Percentiles rank a stretch among this genome's conserved stretches.
Conservation (phyloP, 1,284 basidiomycete genomes). For the Ceratobasidium sp. region DNA sequence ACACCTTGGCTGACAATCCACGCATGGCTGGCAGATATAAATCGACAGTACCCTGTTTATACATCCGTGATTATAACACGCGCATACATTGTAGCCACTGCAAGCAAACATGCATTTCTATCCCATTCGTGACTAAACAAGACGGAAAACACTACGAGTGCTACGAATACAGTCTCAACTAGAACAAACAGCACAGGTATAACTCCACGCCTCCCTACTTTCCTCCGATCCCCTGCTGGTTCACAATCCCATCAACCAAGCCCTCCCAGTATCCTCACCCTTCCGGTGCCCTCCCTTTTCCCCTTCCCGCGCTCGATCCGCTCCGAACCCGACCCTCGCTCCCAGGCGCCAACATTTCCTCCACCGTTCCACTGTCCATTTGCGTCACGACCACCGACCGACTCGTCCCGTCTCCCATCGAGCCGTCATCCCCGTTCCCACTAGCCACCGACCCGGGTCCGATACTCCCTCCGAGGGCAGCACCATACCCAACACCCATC, state of each 20-base stretch:
- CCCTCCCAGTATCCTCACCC: constrained; percentile 37
- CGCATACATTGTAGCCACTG: too few relatives aligned
- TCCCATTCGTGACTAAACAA: too few relatives aligned
- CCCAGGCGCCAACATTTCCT: constrained; percentile 13
- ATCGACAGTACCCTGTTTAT: too few relatives aligned
- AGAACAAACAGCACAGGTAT: neutral
- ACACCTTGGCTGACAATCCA: too few relatives aligned
- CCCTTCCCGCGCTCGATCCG: neutral
- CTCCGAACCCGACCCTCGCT: neutral
- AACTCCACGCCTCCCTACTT: too few relatives aligned
- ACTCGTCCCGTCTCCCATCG: constrained; percentile 5
- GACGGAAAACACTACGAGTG: too few relatives aligned
- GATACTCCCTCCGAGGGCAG: neutral
- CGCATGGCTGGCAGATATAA: too few relatives aligned
- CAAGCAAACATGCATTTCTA: too few relatives aligned
- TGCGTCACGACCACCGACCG: neutral
- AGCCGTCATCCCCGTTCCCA: too few relatives aligned
- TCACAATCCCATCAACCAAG: constrained; percentile 16
- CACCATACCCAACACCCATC: neutral
- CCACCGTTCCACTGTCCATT: neutral
- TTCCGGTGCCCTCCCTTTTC: constrained; percentile 9
- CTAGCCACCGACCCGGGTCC: neutral
- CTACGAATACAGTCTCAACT: neutral
- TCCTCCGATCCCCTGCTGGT: constrained; percentile 24
- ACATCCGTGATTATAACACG: too few relatives aligned